phyloP scores from a whole-genome alignment of 495 filamentous ascomycete genomes.

The Talaromyces wortmannii region DNA sequence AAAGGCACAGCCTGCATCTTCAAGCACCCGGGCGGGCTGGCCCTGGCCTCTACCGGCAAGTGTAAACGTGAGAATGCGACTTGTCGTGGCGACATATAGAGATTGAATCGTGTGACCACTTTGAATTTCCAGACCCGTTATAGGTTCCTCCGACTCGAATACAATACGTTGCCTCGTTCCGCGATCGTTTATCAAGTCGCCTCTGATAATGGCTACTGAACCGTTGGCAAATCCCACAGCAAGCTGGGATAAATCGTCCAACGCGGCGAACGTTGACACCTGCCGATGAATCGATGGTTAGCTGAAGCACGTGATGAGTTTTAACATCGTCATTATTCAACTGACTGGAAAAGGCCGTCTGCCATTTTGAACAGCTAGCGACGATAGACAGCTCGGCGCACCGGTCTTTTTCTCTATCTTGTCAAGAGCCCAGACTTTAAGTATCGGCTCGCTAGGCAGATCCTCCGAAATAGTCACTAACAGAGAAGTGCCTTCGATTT shows the following conservation, averaged over 20 bases:
- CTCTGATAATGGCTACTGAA: conserved; percentile 85
- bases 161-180: conserved; percentile 95
- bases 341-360: conserved; percentile 85
- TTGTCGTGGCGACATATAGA: conserved; percentile 88
- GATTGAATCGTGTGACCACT: conserved; percentile 53
- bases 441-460: conserved; percentile 71
- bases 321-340: neutral
- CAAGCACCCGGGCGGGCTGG: conserved; percentile 78
- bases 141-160: conserved; percentile 93
- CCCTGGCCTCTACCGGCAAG: conserved; percentile 84
- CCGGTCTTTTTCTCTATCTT: conserved; percentile 93
- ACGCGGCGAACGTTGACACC: conserved; percentile 84
- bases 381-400: conserved; percentile 76
- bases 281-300: conserved; percentile 16
- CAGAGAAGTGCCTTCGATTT: conserved; percentile 80
- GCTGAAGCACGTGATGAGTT: too few species aligned
- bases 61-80: conserved; percentile 75
- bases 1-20: conserved; percentile 81
- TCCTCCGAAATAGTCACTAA: conserved; percentile 88
- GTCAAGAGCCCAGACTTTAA: conserved; percentile 96
- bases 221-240: conserved; percentile 96
- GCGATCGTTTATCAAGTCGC: conserved; percentile 90
- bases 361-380: conserved; percentile 79
- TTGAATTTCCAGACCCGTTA: conserved; percentile 72
- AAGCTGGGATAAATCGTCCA: conserved; percentile 82